Evolutionary conservation across 2,329 filamentous ascomycete species (phyloP).

Genomic region (Aspergillus bombycis): DNA sequence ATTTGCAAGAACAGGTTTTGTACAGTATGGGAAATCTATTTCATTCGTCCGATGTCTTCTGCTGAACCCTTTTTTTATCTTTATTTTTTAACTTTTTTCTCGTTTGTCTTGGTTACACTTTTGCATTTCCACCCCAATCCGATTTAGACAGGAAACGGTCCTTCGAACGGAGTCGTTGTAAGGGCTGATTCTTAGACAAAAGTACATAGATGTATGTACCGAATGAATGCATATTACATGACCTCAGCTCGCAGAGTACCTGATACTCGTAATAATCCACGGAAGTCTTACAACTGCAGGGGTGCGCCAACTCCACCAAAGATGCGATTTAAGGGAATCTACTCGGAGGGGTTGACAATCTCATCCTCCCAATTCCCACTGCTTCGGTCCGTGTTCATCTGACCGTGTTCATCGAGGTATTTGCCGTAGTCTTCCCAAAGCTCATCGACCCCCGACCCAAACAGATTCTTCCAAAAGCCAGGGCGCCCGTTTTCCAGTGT

Average conservation of each 20-base stretch:
- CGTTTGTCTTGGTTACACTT: constrained; percentile 18
- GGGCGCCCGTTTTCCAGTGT: constrained; percentile 1
- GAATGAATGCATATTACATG: constrained; percentile 21
- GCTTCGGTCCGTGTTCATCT: constrained; percentile 12
- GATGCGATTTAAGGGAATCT: no score
- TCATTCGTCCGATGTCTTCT: constrained; percentile 38
- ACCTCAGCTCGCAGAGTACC: neutral
- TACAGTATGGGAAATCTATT: constrained; percentile 44
- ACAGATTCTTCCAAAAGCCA: constrained; percentile 51
- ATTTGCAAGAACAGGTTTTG: constrained; percentile 40
- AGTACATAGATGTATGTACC: constrained; percentile 26
- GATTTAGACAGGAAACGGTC: constrained; percentile 20
- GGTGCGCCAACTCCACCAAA: neutral
- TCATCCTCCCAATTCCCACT: constrained; percentile 32
- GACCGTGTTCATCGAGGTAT: constrained; percentile 45
- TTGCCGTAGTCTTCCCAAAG: constrained; percentile 75
- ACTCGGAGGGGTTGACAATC: constrained; percentile 23
- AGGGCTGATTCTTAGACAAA: constrained; percentile 8
- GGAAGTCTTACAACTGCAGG: neutral
- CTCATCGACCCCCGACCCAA: constrained; percentile 66
- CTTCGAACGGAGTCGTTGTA: constrained; percentile 10
- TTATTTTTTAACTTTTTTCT: constrained; percentile 20
- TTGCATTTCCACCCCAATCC: constrained; percentile 18
- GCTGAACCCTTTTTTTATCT: constrained; percentile 22
- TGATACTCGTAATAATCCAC: neutral